Evolutionary conservation across 2,329 filamentous ascomycete genomes (phyloP).

Genomic region (Colletotrichum cordylinicola): DNA sequence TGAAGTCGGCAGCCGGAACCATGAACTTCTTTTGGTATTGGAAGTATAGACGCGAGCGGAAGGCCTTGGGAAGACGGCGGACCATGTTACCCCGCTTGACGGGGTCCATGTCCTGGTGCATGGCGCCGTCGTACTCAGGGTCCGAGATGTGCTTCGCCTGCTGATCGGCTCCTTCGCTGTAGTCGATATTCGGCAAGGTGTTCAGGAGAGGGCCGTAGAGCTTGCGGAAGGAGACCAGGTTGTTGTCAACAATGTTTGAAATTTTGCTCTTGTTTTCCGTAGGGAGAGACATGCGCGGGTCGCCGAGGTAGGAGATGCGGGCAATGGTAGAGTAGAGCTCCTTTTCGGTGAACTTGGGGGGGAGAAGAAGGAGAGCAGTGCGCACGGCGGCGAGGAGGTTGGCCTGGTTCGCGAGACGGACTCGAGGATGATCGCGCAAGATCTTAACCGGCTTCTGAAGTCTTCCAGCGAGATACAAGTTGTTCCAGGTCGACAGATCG

Average conservation of each 20-base stretch:
- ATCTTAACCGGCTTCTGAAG: constrained; percentile 99
- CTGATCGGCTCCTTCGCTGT: constrained; percentile 64
- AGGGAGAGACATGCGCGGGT: constrained; percentile 91
- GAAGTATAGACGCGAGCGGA: constrained; percentile 91
- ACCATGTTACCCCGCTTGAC: constrained; percentile 95
- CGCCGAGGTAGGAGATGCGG: constrained; percentile 90
- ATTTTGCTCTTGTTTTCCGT: constrained; percentile 94
- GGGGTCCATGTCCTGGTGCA: constrained; percentile 93
- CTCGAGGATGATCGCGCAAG: constrained; percentile 87
- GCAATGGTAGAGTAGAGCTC: constrained; percentile 92
- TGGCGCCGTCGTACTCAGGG: constrained; percentile 65
- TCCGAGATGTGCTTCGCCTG: constrained; percentile 54
- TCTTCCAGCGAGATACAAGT: constrained; percentile 92
- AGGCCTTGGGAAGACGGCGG: constrained; percentile 82
- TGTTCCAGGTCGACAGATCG: constrained; percentile 91
- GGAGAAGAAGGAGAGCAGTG: constrained; percentile 86
- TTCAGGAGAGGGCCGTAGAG: constrained; percentile 90
- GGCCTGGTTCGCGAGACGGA: constrained; percentile 93
- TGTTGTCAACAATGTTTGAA: constrained; percentile 89
- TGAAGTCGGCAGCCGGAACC: constrained; percentile 84
- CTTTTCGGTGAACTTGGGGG: constrained; percentile 82
- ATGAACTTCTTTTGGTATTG: constrained; percentile 90
- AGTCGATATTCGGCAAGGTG: constrained; percentile 86
- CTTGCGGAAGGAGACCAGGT: constrained; percentile 88
- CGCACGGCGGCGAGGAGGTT: constrained; percentile 93